A percentile compares a stretch with the other conserved stretches of the same genome.
Conservation (phyloP, 2,329 filamentous ascomycete species). For the Xylaria arbuscula region DNA sequence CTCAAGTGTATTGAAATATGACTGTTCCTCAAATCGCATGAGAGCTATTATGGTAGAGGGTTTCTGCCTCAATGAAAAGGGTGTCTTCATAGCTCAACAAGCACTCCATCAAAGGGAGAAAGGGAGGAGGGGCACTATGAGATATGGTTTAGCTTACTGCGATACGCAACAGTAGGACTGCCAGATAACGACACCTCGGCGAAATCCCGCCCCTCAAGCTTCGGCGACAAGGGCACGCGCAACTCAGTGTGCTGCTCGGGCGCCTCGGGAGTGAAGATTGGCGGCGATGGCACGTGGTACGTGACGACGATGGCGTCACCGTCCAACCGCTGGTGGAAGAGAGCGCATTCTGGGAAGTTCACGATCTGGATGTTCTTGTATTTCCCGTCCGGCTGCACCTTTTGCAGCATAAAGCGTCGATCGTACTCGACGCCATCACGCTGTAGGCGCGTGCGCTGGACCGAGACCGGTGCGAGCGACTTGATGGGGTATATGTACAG, state of each 20-base stretch:
- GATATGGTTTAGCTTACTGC: constrained; percentile 51
- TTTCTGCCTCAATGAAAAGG: neutral
- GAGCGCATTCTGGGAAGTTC: constrained; percentile 66
- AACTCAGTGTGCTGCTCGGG: constrained; percentile 55
- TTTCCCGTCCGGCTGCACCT: constrained; percentile 54
- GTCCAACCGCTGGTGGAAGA: constrained; percentile 70
- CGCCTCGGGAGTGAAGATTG: constrained; percentile 52
- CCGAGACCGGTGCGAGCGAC: constrained; percentile 70
- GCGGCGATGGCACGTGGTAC: constrained; percentile 55
- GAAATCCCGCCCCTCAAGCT: constrained; percentile 56
- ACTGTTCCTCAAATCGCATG: too few relatives aligned
- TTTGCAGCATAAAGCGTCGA: constrained; percentile 76
- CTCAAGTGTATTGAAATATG: neutral
- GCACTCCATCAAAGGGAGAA: neutral
- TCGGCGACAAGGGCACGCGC: constrained; percentile 67
- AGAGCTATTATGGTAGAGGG: neutral
- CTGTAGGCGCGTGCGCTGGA: constrained; percentile 65
- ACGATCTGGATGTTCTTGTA: constrained; percentile 65
- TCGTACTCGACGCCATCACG: constrained; percentile 74
- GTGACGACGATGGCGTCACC: constrained; percentile 55
- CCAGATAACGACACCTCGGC: constrained; percentile 68
- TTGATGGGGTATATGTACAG: constrained; percentile 80
- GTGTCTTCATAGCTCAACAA: neutral
- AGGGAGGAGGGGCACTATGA: neutral
- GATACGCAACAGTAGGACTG: constrained; percentile 68